Evolutionary conservation across 345 rosid genomes (phyloP).

Genomic region (Streptanthus diversifolius): DNA sequence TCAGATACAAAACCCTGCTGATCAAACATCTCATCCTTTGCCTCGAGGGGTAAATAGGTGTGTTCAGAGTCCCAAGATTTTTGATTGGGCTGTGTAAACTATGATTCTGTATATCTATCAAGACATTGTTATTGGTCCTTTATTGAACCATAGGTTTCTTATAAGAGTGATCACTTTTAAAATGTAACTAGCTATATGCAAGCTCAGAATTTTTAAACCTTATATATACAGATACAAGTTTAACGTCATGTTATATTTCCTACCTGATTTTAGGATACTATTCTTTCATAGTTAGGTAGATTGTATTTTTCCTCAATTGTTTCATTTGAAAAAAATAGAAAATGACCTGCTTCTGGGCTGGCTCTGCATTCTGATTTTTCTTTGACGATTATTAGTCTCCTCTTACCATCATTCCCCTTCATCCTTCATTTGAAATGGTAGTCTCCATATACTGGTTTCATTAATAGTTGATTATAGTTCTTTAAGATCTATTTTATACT

Average conservation of each 20-base stretch:
- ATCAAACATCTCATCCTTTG: constrained; percentile 63
- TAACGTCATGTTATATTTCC: neutral
- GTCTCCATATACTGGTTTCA: constrained; percentile 10
- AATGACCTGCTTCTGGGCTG: neutral
- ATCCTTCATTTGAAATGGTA: constrained; percentile 8
- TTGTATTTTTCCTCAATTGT: neutral
- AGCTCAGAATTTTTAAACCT: constrained; percentile 14
- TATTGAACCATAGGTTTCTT: constrained; percentile 26
- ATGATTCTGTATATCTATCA: constrained; percentile 46
- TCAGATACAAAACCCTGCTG: constrained; percentile 63
- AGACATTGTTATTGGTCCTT: constrained; percentile 35
- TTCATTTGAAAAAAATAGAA: neutral
- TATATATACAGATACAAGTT: neutral
- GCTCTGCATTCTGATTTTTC: neutral
- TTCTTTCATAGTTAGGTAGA: constrained; percentile 1
- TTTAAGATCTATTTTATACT: neutral
- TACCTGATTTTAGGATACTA: constrained; percentile 9
- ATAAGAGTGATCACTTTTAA: constrained; percentile 28
- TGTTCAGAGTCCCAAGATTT: constrained; percentile 85
- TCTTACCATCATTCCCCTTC: constrained; percentile 1
- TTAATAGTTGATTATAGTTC: neutral
- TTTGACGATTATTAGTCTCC: neutral
- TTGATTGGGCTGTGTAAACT: constrained; percentile 61
- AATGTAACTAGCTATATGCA: constrained; percentile 40
- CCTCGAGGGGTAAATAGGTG: constrained; percentile 99